phyloP scores from a whole-genome alignment of 352 stramenopile genomes.

The Globisporangium cystogenes region DNA sequence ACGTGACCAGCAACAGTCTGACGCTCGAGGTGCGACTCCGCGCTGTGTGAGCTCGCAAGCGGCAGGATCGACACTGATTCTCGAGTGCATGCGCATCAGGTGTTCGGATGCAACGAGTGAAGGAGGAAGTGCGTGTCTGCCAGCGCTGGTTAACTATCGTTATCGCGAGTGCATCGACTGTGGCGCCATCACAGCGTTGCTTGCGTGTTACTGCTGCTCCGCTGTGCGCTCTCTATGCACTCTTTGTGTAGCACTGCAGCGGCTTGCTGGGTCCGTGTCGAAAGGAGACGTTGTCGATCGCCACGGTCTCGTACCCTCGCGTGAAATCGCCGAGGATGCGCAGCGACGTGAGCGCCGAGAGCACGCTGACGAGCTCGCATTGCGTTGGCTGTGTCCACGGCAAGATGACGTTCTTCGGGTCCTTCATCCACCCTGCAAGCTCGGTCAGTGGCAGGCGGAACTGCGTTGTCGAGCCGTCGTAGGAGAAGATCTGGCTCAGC shows the following conservation, averaged over 20 bases:
- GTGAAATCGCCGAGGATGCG: conserved; percentile 91
- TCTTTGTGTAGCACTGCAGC: conserved; percentile 35
- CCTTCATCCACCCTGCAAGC: conserved; percentile 83
- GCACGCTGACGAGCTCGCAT: conserved; percentile 87
- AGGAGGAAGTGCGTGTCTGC: neutral
- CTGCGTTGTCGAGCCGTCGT: conserved; percentile 74
- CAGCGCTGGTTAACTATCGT: too few relatives aligned
- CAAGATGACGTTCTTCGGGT: conserved; percentile 88
- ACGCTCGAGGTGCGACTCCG: conserved; percentile 33
- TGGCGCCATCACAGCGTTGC: neutral
- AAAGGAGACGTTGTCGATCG: conserved; percentile 79
- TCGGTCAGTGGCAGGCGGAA: conserved; percentile 82
- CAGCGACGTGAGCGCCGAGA: conserved; percentile 80
- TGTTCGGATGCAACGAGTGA: conserved; percentile 5
- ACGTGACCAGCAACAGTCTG: conserved; percentile 33
- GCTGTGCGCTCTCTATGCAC: conserved; percentile 6
- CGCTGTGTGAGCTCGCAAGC: neutral
- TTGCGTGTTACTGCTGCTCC: neutral
- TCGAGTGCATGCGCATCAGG: neutral
- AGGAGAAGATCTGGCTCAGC: conserved; percentile 66
- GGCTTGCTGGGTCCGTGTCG: conserved; percentile 48
- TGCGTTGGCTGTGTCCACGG: conserved; percentile 59
- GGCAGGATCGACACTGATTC: too few relatives aligned
- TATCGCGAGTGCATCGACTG: too few relatives aligned
- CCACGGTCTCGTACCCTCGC: conserved; percentile 84